Percentiles rank a stretch among this genome's conserved stretches.
These are phyloP conservation scores for Aspergillus persii DNA, from an alignment of 2,329 filamentous ascomycete genomes.

Conservation along the genomic window DNA sequence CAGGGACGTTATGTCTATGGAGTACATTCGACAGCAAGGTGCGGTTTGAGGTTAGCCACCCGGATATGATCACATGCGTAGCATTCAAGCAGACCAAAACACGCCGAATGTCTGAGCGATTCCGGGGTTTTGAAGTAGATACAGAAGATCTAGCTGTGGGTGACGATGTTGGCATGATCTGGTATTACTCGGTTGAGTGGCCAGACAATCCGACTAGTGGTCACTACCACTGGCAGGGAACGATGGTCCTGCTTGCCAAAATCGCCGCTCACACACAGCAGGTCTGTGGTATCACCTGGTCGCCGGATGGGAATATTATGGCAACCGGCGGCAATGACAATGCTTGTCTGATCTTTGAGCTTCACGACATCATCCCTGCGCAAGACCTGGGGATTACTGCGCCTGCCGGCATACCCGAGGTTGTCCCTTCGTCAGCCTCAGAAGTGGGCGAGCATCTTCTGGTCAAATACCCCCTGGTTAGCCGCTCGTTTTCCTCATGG, in stretches of 20 bases:
- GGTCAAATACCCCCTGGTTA: conserved; percentile 21
- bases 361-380: conserved; percentile 51
- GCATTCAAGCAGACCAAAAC: conserved; percentile 70
- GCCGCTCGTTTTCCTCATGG: conserved; percentile 29
- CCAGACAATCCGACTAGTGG: conserved; percentile 56
- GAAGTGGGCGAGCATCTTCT: conserved; percentile 21
- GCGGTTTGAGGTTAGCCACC: conserved; percentile 73
- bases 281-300: conserved; percentile 91
- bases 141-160: conserved; percentile 85
- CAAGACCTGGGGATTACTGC: conserved; percentile 12
- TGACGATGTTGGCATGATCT: conserved; percentile 77
- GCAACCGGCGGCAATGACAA: conserved; percentile 94
- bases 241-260: conserved; percentile 72
- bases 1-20: conserved; percentile 74
- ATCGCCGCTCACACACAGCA: conserved; percentile 82
- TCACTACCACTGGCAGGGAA: conserved; percentile 72
- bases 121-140: conserved; percentile 52
- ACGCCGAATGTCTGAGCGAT: conserved; percentile 49
- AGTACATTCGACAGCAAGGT: conserved; percentile 64
- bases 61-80: conserved; percentile 72
- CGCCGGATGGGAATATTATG: conserved; percentile 70
- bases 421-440: conserved; percentile 23
- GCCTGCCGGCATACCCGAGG: neutral
- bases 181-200: conserved; percentile 92
- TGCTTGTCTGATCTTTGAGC: conserved; percentile 75